Percentiles rank a stretch among this genome's conserved stretches.
Conservation (phyloP, 169 alveolate species). For the Plasmodium gaboni region DNA sequence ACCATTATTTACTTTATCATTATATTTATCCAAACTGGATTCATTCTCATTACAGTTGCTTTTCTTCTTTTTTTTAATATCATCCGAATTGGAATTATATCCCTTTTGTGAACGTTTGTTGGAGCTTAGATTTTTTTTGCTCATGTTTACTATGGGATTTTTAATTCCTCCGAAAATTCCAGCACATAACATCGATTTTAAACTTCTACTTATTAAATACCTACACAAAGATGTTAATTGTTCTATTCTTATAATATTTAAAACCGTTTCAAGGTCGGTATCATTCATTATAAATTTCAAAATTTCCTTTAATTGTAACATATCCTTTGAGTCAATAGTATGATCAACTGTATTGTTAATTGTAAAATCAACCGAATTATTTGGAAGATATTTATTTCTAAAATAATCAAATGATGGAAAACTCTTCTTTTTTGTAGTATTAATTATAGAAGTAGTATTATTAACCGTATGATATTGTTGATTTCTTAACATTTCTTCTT, state of each 20-base stretch:
- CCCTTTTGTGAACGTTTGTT: constrained; percentile 48
- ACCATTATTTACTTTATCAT: neutral
- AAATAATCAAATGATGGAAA: constrained; percentile 29
- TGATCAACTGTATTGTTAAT: constrained; percentile 48
- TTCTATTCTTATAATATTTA: constrained; percentile 78
- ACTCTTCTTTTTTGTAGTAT: constrained; percentile 15
- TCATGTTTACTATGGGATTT: constrained; percentile 64
- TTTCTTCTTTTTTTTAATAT: constrained; percentile 47
- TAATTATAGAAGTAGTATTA: too few relatives aligned
- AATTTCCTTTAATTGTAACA: constrained; percentile 58
- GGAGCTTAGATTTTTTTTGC: constrained; percentile 12
- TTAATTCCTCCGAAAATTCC: constrained; percentile 79
- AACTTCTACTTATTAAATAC: constrained; percentile 78
- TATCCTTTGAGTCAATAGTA: constrained; percentile 40
- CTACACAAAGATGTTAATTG: constrained; percentile 78
- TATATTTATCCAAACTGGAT: neutral
- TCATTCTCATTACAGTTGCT: constrained; percentile 33
- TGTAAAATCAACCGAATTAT: constrained; percentile 10
- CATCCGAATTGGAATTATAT: constrained; percentile 67
- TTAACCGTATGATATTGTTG: neutral
- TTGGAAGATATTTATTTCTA: constrained; percentile 16
- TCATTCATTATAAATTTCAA: constrained; percentile 76
- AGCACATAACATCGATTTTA: constrained; percentile 81
- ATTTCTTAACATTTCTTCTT: constrained; percentile 29
- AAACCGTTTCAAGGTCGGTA: constrained; percentile 68